Conservation (phyloP, 352 stramenopile genomes). For the Phytophthora rubi region DNA sequence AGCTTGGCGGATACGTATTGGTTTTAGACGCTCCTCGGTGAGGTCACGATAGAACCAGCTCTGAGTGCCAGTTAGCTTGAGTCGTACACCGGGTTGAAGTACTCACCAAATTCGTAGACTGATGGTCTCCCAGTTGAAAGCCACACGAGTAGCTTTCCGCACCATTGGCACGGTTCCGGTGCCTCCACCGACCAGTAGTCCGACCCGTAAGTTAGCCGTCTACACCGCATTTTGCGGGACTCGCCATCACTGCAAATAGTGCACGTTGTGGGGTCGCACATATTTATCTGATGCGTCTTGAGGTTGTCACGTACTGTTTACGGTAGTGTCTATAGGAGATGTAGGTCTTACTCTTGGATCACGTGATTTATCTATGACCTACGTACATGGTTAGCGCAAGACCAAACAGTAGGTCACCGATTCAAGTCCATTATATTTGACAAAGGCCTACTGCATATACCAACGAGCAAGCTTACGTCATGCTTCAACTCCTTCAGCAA, state of each 20-base stretch:
- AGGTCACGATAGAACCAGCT: slow-evolving; percentile 12
- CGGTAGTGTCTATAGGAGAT: background rate
- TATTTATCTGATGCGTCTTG: too few relatives aligned
- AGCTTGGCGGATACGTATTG: slow-evolving; percentile 7
- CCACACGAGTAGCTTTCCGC: background rate
- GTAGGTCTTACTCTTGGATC: too few relatives aligned
- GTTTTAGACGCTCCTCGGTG: background rate
- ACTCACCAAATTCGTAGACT: background rate
- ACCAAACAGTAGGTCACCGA: background rate
- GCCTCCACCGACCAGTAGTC: background rate
- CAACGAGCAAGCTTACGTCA: background rate
- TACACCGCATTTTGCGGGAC: slow-evolving; percentile 1
- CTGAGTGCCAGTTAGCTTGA: background rate
- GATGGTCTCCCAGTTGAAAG: background rate
- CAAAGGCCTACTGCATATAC: too few relatives aligned
- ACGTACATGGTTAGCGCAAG: background rate
- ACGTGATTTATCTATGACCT: background rate
- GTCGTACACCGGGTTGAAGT: background rate
- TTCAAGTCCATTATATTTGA: background rate
- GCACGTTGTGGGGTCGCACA: background rate
- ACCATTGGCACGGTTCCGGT: background rate
- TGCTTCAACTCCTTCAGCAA: background rate
- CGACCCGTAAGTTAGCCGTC: background rate
- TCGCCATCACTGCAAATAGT: background rate
- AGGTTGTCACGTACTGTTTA: too few relatives aligned